phyloP scores from a whole-genome alignment of 2,329 filamentous ascomycete genomes.

The Cladosporium phlei region DNA sequence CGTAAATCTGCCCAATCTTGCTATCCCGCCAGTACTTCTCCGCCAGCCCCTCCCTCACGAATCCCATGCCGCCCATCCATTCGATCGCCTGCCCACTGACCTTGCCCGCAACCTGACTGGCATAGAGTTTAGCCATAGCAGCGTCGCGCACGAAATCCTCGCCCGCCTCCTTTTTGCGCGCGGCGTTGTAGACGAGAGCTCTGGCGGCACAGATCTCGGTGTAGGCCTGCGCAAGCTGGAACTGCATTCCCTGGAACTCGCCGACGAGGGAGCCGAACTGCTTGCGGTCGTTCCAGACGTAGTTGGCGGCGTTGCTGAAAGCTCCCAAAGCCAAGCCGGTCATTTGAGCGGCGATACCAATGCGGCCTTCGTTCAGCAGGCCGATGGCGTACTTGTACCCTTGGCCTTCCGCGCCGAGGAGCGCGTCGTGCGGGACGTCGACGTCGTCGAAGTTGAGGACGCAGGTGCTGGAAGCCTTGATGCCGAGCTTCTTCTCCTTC shows the following conservation, averaged over 20 bases:
- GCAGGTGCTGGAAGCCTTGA: slow-evolving; percentile 91
- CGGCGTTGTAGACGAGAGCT: slow-evolving; percentile 90
- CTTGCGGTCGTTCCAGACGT: slow-evolving; percentile 97
- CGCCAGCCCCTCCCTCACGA: slow-evolving; percentile 89
- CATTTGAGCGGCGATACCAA: slow-evolving; percentile 98
- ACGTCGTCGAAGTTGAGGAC: slow-evolving; percentile 98
- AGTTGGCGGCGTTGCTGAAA: slow-evolving; percentile 88
- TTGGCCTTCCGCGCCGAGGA: slow-evolving; percentile 82
- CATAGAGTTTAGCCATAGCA: slow-evolving; percentile 95
- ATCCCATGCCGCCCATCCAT: slow-evolving; percentile 99
- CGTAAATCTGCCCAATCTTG: slow-evolving; percentile 85
- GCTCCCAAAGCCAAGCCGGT: slow-evolving; percentile 91
- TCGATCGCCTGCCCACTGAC: slow-evolving; percentile 85
- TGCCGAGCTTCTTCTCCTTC: slow-evolving; percentile 99
- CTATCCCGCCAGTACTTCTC: slow-evolving; percentile 98
- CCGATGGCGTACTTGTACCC: slow-evolving; percentile 98
- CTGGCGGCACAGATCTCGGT: slow-evolving; percentile 88
- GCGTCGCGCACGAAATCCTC: slow-evolving; percentile 93
- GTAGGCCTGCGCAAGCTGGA: slow-evolving; percentile 94
- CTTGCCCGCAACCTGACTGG: slow-evolving; percentile 84
- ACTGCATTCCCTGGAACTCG: slow-evolving; percentile 98
- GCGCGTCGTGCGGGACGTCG: slow-evolving; percentile 77
- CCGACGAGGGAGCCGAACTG: slow-evolving; percentile 93
- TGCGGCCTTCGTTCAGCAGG: slow-evolving; percentile 90
- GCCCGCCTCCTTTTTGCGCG: slow-evolving; percentile 95